Percentiles rank a stretch among this genome's conserved stretches.
These are phyloP conservation scores for Candida dendrica DNA, from an alignment of 805 yeast genomes.

Conservation along the genomic window DNA sequence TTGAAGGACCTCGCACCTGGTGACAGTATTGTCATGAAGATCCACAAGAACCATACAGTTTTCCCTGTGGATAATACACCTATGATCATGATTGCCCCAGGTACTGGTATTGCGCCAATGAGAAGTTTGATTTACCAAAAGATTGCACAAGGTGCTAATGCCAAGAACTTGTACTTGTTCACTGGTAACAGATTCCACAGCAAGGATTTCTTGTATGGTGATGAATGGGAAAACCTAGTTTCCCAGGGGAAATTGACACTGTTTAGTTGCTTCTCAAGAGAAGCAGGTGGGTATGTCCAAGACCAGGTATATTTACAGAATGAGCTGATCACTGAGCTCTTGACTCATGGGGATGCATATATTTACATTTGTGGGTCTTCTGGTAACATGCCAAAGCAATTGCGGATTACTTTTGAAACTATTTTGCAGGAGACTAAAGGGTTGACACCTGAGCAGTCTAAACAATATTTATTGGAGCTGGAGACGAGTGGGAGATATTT, in stretches of 20 bases:
- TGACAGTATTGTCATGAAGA: conserved; percentile 44
- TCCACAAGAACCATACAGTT: conserved; percentile 39
- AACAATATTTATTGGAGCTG: conserved; percentile 43
- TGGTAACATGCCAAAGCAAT: conserved; percentile 90
- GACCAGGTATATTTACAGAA: conserved; percentile 52
- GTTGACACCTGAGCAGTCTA: conserved; percentile 38
- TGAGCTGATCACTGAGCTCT: conserved; percentile 39
- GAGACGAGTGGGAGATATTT: conserved; percentile 63
- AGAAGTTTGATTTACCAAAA: conserved; percentile 52
- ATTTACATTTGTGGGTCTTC: conserved; percentile 88
- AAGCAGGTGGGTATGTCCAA: conserved; percentile 68
- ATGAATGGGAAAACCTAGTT: conserved; percentile 39
- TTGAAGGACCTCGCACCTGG: conserved; percentile 41
- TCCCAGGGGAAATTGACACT: conserved; percentile 29
- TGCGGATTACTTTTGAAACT: conserved; percentile 68
- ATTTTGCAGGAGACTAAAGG: conserved; percentile 43
- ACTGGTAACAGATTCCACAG: conserved; percentile 64
- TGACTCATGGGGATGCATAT: conserved; percentile 48
- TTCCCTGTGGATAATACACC: conserved; percentile 34
- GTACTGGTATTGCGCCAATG: conserved; percentile 96
- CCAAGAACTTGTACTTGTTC: conserved; percentile 44
- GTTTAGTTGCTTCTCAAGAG: conserved; percentile 44
- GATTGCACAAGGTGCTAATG: conserved; percentile 11
- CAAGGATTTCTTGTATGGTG: conserved; percentile 63
- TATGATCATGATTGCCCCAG: conserved; percentile 76